phyloP scores from a whole-genome alignment of 192 early-diverging fungal genomes.

The Jimgerdemannia lactiflua region DNA sequence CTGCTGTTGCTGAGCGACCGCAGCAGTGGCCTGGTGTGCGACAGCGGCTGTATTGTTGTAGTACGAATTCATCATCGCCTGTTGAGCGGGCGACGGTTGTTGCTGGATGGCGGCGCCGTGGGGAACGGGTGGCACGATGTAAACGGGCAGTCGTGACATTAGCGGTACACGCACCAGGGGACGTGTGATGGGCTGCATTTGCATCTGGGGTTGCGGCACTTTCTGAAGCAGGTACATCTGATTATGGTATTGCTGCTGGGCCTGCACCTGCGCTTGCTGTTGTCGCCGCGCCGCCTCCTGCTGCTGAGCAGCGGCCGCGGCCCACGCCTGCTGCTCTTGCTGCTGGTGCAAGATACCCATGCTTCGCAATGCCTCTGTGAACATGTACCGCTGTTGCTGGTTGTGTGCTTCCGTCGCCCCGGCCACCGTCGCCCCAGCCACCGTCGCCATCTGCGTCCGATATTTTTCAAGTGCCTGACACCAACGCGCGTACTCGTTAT shows the following conservation, averaged over 20 bases:
- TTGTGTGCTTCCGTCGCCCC: conserved; percentile 20
- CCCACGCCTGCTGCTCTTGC: conserved; percentile 12
- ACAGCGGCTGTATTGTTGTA: conserved; percentile 6
- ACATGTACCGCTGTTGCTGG: conserved; percentile 22
- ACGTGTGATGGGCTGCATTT: conserved; percentile 16
- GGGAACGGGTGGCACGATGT: conserved; percentile 1
- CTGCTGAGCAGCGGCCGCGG: conserved; percentile 12
- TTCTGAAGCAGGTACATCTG: conserved; percentile 24
- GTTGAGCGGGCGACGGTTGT: conserved; percentile 6
- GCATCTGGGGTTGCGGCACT: conserved; percentile 32
- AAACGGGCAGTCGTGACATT: conserved; percentile 21
- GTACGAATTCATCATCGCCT: conserved; percentile 16
- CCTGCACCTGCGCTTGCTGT: conserved; percentile 7
- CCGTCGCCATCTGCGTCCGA: conserved; percentile 18
- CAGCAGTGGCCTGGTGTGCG: conserved; percentile 8
- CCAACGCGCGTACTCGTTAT: conserved; percentile 69
- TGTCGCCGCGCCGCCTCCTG: conserved; percentile 7
- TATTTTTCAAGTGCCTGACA: conserved; percentile 42
- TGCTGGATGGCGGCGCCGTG: conserved; percentile 7
- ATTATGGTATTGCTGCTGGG: conserved; percentile 17
- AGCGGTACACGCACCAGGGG: conserved; percentile 31
- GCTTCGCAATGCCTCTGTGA: conserved; percentile 24
- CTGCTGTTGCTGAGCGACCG: conserved; percentile 3
- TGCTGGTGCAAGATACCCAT: conserved; percentile 21
- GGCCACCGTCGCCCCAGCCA: conserved; percentile 5